phyloP scores from a whole-genome alignment of 2,329 filamentous ascomycete genomes.

The Mariannaea sp. region DNA sequence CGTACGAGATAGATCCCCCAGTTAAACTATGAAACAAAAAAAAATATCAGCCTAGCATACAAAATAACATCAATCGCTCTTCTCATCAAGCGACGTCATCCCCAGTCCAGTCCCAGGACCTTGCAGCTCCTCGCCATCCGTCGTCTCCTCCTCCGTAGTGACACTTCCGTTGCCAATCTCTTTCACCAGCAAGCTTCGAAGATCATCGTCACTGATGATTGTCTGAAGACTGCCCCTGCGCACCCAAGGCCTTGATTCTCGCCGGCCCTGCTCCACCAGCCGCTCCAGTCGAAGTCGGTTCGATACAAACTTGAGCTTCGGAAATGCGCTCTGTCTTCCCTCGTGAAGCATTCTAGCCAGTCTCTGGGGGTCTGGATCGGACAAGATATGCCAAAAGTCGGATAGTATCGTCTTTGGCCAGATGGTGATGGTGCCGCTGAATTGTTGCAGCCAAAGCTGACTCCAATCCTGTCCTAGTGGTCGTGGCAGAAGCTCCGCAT shows the following conservation, averaged over 20 bases:
- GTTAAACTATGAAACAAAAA: neutral
- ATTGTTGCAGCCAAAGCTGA: constrained; percentile 93
- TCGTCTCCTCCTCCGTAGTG: constrained; percentile 45
- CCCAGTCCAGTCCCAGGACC: constrained; percentile 30
- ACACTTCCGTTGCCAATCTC: constrained; percentile 38
- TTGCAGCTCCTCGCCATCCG: constrained; percentile 41
- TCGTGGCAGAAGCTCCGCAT: constrained; percentile 88
- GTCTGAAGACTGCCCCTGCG: constrained; percentile 61
- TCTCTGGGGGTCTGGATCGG: constrained; percentile 76
- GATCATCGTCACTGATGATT: constrained; percentile 65
- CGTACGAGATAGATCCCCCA: neutral
- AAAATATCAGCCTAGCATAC: neutral
- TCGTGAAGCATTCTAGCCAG: constrained; percentile 88
- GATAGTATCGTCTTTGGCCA: constrained; percentile 82
- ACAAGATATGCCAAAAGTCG: constrained; percentile 86
- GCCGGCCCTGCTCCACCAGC: constrained; percentile 62
- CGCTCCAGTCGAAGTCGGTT: constrained; percentile 87
- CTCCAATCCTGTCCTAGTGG: constrained; percentile 96
- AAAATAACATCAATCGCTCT: constrained; percentile 16
- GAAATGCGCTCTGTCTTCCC: constrained; percentile 86
- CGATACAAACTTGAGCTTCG: constrained; percentile 87
- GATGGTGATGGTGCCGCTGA: constrained; percentile 92
- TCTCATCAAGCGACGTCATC: constrained; percentile 36
- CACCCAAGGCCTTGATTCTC: constrained; percentile 55
- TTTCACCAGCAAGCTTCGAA: constrained; percentile 53